A percentile compares a stretch with the other conserved stretches of the same genome.
These are phyloP conservation scores for Trichoderma pleuroti DNA, from an alignment of 2,329 filamentous ascomycete genomes.

Conservation along the genomic window DNA sequence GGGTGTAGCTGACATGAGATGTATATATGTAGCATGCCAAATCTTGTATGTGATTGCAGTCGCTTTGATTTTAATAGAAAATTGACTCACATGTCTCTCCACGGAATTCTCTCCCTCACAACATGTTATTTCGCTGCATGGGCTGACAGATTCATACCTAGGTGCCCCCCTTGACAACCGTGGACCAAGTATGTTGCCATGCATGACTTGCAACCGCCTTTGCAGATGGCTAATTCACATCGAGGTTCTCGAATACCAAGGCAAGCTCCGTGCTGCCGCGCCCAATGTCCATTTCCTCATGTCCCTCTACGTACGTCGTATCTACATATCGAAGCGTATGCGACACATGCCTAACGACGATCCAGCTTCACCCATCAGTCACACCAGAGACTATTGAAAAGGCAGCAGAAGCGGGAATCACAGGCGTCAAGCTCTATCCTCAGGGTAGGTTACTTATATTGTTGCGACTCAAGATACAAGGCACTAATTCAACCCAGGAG, in stretches of 20 bases:
- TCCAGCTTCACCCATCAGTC: conserved; percentile 54
- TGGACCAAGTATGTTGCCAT: conserved; percentile 35
- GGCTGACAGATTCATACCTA: conserved; percentile 14
- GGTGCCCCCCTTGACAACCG: conserved; percentile 57
- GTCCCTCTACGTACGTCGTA: conserved; percentile 58
- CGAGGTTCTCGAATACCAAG: conserved; percentile 64
- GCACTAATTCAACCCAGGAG: conserved; percentile 37
- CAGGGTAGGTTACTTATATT: conserved; percentile 32
- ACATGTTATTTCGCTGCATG: not conserved
- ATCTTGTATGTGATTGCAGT: conserved; percentile 43
- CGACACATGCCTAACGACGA: not conserved
- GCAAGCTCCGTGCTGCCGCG: conserved; percentile 56
- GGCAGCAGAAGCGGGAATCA: conserved; percentile 68
- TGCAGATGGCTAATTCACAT: not conserved
- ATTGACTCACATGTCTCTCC: not conserved
- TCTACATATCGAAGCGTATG: not conserved
- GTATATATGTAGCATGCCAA: conserved; percentile 48
- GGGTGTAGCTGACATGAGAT: conserved; percentile 21
- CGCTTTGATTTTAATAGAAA: not conserved
- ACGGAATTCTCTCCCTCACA: not conserved
- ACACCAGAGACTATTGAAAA: conserved; percentile 68
- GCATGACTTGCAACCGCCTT: not conserved
- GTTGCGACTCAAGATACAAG: not conserved
- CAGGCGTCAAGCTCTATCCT: conserved; percentile 70
- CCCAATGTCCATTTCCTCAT: conserved; percentile 66